These are phyloP conservation scores for Trapa incisa DNA, from an alignment of 345 rosid species.

Conservation along the genomic window DNA sequence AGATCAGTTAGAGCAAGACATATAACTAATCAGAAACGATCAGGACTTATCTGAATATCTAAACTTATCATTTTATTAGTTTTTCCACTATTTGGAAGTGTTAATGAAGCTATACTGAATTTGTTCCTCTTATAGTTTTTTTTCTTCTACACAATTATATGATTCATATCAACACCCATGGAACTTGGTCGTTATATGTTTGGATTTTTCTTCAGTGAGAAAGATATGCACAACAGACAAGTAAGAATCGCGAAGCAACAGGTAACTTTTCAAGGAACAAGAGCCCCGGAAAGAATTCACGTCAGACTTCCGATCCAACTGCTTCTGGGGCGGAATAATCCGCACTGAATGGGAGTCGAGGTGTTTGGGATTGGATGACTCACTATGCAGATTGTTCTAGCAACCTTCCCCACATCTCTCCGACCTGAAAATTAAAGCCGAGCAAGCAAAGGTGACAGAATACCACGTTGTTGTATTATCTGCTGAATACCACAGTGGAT, in stretches of 20 bases:
- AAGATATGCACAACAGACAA: not conserved
- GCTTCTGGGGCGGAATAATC: constrained; percentile 87
- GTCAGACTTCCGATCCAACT: constrained; percentile 88
- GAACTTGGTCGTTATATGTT: not conserved
- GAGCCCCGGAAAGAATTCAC: constrained; percentile 19
- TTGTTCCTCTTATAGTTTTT: not conserved
- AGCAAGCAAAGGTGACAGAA: not conserved
- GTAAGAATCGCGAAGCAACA: not conserved
- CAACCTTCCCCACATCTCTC: constrained; percentile 81
- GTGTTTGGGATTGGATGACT: constrained; percentile 90
- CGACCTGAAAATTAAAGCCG: constrained; percentile 33
- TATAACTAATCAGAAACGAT: not conserved
- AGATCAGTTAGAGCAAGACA: not conserved
- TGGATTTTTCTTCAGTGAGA: not conserved
- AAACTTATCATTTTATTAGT: not conserved
- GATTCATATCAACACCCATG: not conserved
- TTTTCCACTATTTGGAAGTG: not conserved
- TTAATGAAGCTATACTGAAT: not conserved
- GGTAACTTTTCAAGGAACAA: not conserved
- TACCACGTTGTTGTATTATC: constrained; percentile 58
- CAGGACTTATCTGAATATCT: not conserved
- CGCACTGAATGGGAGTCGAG: constrained; percentile 84
- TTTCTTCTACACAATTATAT: not conserved
- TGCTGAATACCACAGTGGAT: constrained; percentile 64
- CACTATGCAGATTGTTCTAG: constrained; percentile 86